Evolutionary conservation across 192 early-diverging fungal genomes (phyloP).

Genomic region (Linnemannia schmuckeri): DNA sequence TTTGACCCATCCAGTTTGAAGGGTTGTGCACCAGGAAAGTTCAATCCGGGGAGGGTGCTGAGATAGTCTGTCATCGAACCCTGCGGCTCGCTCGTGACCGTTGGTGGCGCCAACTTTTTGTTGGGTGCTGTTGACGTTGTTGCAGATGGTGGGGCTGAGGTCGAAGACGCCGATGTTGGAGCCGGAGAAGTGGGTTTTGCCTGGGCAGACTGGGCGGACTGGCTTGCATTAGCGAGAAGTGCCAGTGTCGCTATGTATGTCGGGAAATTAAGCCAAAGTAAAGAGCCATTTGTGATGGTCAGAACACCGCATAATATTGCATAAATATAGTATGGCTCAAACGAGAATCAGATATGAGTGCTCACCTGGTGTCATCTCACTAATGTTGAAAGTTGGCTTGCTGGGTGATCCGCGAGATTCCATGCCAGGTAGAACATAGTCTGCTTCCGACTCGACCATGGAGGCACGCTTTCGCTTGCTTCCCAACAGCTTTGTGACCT

Average conservation of each 20-base stretch:
- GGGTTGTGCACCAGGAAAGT: constrained; percentile 2
- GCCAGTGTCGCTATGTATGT: constrained; percentile 31
- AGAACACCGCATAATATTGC: not conserved
- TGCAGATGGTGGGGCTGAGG: constrained; percentile 4
- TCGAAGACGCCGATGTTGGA: not conserved
- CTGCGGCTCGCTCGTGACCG: not conserved
- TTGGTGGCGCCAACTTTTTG: not conserved
- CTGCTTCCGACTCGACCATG: constrained; percentile 31
- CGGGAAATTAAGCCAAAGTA: not conserved
- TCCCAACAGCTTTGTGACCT: constrained; percentile 32
- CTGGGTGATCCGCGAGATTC: constrained; percentile 9
- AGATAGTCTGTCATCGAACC: constrained; percentile 13
- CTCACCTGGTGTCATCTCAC: constrained; percentile 45
- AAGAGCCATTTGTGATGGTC: not conserved
- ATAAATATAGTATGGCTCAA: not conserved
- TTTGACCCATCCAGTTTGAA: constrained; percentile 39
- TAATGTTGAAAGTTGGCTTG: constrained; percentile 22
- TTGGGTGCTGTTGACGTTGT: constrained; percentile 7
- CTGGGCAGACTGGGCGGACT: constrained; percentile 20
- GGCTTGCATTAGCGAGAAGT: constrained; percentile 26
- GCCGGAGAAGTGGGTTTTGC: constrained; percentile 1
- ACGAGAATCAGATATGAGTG: not conserved
- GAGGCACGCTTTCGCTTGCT: constrained; percentile 47
- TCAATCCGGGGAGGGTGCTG: constrained; percentile 3
- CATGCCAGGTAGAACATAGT: constrained; percentile 28